Conservation (phyloP, 2,329 filamentous ascomycete species). For the Albophoma yamanashiensis region DNA sequence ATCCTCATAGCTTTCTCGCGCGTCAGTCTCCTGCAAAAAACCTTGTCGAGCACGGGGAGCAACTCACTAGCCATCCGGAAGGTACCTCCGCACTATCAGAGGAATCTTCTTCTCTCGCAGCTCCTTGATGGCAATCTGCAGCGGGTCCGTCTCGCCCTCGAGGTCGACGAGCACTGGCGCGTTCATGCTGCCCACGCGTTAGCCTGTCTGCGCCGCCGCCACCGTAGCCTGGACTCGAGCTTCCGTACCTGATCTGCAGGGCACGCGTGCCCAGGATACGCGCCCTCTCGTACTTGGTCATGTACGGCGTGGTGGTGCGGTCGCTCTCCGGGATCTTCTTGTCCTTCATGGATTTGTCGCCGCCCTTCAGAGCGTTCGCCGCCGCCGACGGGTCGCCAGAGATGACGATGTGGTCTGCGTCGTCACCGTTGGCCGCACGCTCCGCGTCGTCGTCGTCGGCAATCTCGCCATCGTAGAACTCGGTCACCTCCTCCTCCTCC, state of each 20-base stretch:
- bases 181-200: slow-evolving; percentile 62
- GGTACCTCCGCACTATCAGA: slow-evolving; percentile 84
- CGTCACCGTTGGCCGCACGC: slow-evolving; percentile 39
- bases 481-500: slow-evolving; percentile 57
- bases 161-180: slow-evolving; percentile 93
- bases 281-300: slow-evolving; percentile 98
- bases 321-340: slow-evolving; percentile 88
- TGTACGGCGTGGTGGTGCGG: slow-evolving; percentile 89
- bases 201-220: background rate
- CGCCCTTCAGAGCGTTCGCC: slow-evolving; percentile 41
- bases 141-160: slow-evolving; percentile 92
- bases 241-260: slow-evolving; percentile 78
- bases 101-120: slow-evolving; percentile 98
- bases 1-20: slow-evolving; percentile 76
- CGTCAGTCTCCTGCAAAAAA: background rate
- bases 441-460: slow-evolving; percentile 41
- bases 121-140: slow-evolving; percentile 97
- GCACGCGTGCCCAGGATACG: slow-evolving; percentile 88
- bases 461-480: slow-evolving; percentile 46
- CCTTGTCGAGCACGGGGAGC: slow-evolving; percentile 3
- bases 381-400: slow-evolving; percentile 52
- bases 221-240: too few species aligned
- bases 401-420: slow-evolving; percentile 48
- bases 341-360: slow-evolving; percentile 51
- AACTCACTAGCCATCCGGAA: slow-evolving; percentile 90